A percentile compares a stretch with the other conserved stretches of the same genome.
These are phyloP conservation scores for Yarrowia sp. DNA, from an alignment of 805 yeast species.

Conservation along the genomic window DNA sequence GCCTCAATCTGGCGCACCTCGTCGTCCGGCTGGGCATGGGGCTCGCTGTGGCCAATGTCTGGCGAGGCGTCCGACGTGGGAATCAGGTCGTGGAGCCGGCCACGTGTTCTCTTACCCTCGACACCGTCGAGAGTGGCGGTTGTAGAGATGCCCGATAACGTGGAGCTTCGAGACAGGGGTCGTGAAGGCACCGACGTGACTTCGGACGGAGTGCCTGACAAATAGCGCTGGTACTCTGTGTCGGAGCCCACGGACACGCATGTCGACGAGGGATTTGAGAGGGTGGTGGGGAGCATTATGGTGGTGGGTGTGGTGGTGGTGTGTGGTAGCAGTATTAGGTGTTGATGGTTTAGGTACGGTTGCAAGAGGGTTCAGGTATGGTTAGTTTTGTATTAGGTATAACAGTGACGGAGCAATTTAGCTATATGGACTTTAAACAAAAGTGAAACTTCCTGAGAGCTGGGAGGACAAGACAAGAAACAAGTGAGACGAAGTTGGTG, in stretches of 20 bases:
- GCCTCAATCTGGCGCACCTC: constrained; percentile 10
- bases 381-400: background rate
- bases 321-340: background rate
- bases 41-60: constrained; percentile 25
- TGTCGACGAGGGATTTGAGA: constrained; percentile 37
- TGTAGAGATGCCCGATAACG: constrained; percentile 68
- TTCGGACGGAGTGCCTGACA: constrained; percentile 33
- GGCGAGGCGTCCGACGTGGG: constrained; percentile 11
- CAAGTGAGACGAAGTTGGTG: background rate
- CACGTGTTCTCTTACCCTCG: constrained; percentile 60
- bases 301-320: constrained; percentile 1
- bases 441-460: constrained; percentile 11
- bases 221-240: constrained; percentile 36
- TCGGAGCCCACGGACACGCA: constrained; percentile 39
- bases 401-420: constrained; percentile 29
- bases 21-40: constrained; percentile 35
- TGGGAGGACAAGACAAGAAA: constrained; percentile 18
- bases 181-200: constrained; percentile 53
- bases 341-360: too few relatives aligned
- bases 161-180: constrained; percentile 66
- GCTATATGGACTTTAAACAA: constrained; percentile 31
- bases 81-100: constrained; percentile 33
- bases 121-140: constrained; percentile 78
- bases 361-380: too few relatives aligned
- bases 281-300: constrained; percentile 27